Conservation (phyloP, 208 protist species). For the Leishmania martiniquensis region DNA sequence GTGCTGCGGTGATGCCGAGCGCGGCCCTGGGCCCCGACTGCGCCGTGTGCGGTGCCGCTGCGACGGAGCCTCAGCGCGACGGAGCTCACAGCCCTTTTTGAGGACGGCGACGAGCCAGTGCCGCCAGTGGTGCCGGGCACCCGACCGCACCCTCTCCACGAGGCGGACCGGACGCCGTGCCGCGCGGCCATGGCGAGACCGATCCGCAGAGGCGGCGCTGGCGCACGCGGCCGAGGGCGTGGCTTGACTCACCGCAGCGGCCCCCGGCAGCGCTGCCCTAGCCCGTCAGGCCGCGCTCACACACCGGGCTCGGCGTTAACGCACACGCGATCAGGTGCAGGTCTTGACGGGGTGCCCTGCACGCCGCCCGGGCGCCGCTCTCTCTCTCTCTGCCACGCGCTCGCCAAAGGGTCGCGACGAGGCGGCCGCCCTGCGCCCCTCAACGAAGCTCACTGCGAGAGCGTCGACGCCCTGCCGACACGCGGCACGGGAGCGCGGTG, state of each 20-base stretch:
- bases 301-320: background rate
- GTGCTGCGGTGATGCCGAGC: background rate
- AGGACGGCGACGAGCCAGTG: background rate
- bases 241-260: background rate
- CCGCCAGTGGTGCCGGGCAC: background rate
- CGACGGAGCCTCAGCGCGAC: background rate
- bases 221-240: background rate
- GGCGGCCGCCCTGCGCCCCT: background rate
- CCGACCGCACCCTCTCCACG: background rate
- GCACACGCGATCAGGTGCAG: background rate
- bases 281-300: background rate
- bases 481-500: background rate
- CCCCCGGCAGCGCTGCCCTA: background rate
- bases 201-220: background rate
- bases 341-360: background rate
- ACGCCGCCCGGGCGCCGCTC: accelerated
- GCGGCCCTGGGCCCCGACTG: background rate
- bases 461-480: background rate
- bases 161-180: background rate
- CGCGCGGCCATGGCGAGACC: background rate
- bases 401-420: background rate
- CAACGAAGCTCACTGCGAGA: background rate
- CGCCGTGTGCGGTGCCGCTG: background rate
- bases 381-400: background rate
- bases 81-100: background rate